A percentile compares a stretch with the other conserved stretches of the same genome.
These are phyloP conservation scores for Psilocybe azurescens DNA, from an alignment of 768 basidiomycete species.

Conservation along the genomic window DNA sequence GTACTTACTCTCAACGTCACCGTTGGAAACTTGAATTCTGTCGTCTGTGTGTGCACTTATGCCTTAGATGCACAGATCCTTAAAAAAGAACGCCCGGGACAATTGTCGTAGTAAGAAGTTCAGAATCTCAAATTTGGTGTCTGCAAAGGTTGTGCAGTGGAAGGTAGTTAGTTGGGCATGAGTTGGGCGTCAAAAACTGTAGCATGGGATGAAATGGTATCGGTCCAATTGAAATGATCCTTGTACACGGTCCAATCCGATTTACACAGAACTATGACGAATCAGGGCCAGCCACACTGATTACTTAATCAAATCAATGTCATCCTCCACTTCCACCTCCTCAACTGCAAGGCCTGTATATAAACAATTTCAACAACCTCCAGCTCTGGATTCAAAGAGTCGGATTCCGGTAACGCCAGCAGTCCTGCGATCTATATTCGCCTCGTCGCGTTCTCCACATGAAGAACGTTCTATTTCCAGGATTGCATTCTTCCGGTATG, in stretches of 20 bases:
- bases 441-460: slow-evolving; percentile 79
- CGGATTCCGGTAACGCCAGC: slow-evolving; percentile 86
- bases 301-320: slow-evolving; percentile 37
- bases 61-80: too few species aligned
- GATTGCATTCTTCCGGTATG: slow-evolving; percentile 84
- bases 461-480: slow-evolving; percentile 87
- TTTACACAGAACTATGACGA: not conserved
- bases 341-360: slow-evolving; percentile 48
- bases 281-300: not conserved
- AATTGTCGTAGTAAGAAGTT: too few species aligned
- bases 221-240: not conserved
- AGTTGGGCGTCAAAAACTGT: too few species aligned
- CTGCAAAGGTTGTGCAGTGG: too few species aligned
- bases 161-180: too few species aligned
- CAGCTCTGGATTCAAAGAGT: slow-evolving; percentile 47
- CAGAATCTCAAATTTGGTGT: too few species aligned
- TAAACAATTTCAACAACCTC: slow-evolving; percentile 40
- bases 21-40: not conserved
- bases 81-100: too few species aligned
- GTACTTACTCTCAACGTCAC: not conserved
- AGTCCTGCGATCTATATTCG: slow-evolving; percentile 82
- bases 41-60: too few species aligned
- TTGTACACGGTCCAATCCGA: not conserved
- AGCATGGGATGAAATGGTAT: not conserved
- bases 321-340: slow-evolving; percentile 57